Evolutionary conservation across 331 rosid genomes (phyloP).

Genomic region (Acacia concinna): DNA sequence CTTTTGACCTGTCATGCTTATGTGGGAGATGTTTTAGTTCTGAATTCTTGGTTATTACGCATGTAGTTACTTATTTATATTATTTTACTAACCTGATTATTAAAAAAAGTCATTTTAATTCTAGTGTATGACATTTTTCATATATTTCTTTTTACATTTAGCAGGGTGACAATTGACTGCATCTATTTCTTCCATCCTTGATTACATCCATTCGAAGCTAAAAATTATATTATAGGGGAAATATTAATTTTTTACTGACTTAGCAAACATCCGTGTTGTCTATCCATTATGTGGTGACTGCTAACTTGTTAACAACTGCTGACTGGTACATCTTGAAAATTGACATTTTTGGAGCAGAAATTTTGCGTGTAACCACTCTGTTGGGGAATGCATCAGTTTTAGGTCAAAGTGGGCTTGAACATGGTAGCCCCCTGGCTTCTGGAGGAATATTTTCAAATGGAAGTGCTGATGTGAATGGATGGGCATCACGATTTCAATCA

Average conservation of each 20-base stretch:
- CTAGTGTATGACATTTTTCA: conserved; percentile 11
- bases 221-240: conserved; percentile 47
- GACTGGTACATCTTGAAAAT: conserved; percentile 99
- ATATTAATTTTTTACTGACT: conserved; percentile 69
- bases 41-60: conserved; percentile 16
- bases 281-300: conserved; percentile 85
- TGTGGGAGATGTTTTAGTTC: conserved; percentile 3
- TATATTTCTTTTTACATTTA: conserved; percentile 32
- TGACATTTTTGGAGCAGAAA: conserved; percentile 99
- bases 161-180: conserved; percentile 40
- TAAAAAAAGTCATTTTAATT: conserved; percentile 11
- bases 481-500: conserved; percentile 98
- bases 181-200: conserved; percentile 35
- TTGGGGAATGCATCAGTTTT: conserved; percentile 99
- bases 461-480: conserved; percentile 85
- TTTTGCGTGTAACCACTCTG: conserved; percentile 99
- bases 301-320: conserved; percentile 98
- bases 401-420: conserved; percentile 99
- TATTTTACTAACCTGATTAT: conserved; percentile 32
- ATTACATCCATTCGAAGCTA: conserved; percentile 42
- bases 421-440: conserved; percentile 97
- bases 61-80: conserved; percentile 18
- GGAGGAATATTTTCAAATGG: conserved; percentile 94
- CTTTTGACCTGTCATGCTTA: conserved; percentile 7
- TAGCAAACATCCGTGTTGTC: conserved; percentile 69